Conservation (phyloP, 371 early-diverging fungal genomes). For the Funneliformis caledonium region DNA sequence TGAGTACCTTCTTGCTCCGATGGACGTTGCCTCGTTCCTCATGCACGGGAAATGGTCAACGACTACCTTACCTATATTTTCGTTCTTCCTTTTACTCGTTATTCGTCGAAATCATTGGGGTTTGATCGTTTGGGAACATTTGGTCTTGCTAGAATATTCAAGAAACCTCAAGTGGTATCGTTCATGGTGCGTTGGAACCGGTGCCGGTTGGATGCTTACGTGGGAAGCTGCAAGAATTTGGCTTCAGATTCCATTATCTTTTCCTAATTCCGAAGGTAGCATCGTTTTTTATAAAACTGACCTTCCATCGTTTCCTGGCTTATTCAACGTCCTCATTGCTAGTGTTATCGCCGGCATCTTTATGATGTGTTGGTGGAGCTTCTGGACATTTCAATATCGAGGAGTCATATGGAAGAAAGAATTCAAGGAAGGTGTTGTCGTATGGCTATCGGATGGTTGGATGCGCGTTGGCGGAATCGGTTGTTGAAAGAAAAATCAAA, state of each 20-base stretch:
- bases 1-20: conserved; percentile 40
- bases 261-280: background rate
- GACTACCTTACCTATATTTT: conserved; percentile 47
- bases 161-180: conserved; percentile 53
- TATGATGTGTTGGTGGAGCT: conserved; percentile 68
- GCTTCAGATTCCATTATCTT: conserved; percentile 43
- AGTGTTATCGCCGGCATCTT: conserved; percentile 60
- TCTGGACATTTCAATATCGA: conserved; percentile 71
- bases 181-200: conserved; percentile 65
- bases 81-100: conserved; percentile 60
- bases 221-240: conserved; percentile 51
- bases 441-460: conserved; percentile 54
- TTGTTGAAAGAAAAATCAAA: background rate
- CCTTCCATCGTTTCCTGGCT: conserved; percentile 50
- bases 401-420: conserved; percentile 69
- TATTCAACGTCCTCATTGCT: conserved; percentile 53
- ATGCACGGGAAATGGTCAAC: conserved; percentile 45
- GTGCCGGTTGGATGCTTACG: conserved; percentile 63
- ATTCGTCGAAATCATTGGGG: conserved; percentile 71
- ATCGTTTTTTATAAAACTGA: conserved; percentile 54
- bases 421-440: conserved; percentile 63
- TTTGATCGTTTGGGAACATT: conserved; percentile 65
- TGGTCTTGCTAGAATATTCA: conserved; percentile 55
- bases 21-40: conserved; percentile 49
- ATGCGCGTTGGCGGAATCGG: conserved; percentile 31